These are phyloP conservation scores for Pelomyxa schiedti DNA, from an alignment of 78 protist species.

Conservation along the genomic window DNA sequence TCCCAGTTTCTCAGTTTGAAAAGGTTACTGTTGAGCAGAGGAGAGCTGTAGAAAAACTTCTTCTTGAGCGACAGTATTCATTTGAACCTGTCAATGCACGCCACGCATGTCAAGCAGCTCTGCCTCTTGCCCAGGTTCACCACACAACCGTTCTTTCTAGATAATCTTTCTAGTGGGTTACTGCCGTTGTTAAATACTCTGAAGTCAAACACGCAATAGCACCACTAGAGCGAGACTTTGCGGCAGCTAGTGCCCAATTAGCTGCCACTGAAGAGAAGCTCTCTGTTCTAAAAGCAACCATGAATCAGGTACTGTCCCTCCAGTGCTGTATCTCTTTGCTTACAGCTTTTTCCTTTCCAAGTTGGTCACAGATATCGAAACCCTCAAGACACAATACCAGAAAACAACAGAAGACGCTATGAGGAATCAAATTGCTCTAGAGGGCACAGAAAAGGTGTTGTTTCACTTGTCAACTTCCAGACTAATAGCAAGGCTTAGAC, in stretches of 20 bases:
- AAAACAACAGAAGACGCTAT: slow-evolving; percentile 50
- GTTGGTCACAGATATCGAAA: slow-evolving; percentile 6
- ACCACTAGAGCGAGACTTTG: slow-evolving; percentile 22
- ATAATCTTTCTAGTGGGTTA: too few relatives aligned
- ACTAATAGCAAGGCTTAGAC: too few relatives aligned
- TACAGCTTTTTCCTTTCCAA: too few relatives aligned
- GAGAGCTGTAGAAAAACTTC: slow-evolving; percentile 13
- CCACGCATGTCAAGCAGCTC: slow-evolving; percentile 57
- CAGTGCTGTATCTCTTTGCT: too few relatives aligned
- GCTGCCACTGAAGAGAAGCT: too few relatives aligned
- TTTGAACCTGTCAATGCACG: slow-evolving; percentile 38
- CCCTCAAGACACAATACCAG: slow-evolving; percentile 28
- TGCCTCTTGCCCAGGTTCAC: slow-evolving; percentile 77
- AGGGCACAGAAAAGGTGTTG: slow-evolving; percentile 18
- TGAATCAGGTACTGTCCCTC: too few relatives aligned
- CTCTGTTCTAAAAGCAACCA: too few relatives aligned
- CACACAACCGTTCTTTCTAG: too few relatives aligned
- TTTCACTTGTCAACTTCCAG: too few relatives aligned
- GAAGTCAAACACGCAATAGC: slow-evolving; percentile 7
- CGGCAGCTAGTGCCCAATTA: neutral
- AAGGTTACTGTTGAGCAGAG: too few relatives aligned
- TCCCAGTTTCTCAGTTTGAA: too few relatives aligned
- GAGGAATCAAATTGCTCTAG: slow-evolving; percentile 12
- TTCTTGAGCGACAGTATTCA: slow-evolving; percentile 11
- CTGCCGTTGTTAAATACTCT: slow-evolving; percentile 53